These are phyloP conservation scores for Circinella umbellata DNA, from an alignment of 371 early-diverging fungal species.

Conservation along the genomic window DNA sequence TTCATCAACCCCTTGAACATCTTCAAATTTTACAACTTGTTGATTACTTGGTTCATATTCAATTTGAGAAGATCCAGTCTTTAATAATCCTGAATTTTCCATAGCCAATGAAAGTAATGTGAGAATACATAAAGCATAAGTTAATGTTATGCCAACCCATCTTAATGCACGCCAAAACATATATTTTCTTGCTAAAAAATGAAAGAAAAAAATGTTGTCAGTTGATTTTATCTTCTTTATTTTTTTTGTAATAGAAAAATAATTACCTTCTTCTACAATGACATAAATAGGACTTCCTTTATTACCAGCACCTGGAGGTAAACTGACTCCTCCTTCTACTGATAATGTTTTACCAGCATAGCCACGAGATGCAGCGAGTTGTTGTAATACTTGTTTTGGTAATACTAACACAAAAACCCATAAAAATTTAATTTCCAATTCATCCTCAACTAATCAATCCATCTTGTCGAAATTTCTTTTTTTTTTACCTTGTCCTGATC, in stretches of 20 bases:
- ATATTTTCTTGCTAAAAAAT: slow-evolving; percentile 54
- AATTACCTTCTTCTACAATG: slow-evolving; percentile 50
- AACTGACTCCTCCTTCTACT: slow-evolving; percentile 21
- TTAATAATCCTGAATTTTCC: slow-evolving; percentile 73
- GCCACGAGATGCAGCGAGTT: slow-evolving; percentile 30
- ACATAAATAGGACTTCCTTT: slow-evolving; percentile 55
- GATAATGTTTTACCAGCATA: slow-evolving; percentile 29
- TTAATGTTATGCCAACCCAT: slow-evolving; percentile 71
- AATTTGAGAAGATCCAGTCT: slow-evolving; percentile 53
- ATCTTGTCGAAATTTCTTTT: not conserved
- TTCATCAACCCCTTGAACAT: slow-evolving; percentile 97
- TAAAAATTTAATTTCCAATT: no score
- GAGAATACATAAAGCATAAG: slow-evolving; percentile 73
- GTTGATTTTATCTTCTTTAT: not conserved
- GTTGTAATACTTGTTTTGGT: slow-evolving; percentile 41
- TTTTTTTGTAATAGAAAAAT: not conserved
- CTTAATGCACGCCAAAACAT: slow-evolving; percentile 67
- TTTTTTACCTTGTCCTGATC: slow-evolving; percentile 14
- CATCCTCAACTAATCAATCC: no score
- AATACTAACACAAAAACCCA: slow-evolving; percentile 11
- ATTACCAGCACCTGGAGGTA: slow-evolving; percentile 38
- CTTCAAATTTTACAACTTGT: slow-evolving; percentile 76
- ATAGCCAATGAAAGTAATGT: slow-evolving; percentile 67
- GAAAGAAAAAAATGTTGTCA: not conserved
- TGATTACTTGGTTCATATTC: slow-evolving; percentile 70